Evolutionary conservation across 129 eudicot genomes (phyloP).

Genomic region (Centella asiatica): DNA sequence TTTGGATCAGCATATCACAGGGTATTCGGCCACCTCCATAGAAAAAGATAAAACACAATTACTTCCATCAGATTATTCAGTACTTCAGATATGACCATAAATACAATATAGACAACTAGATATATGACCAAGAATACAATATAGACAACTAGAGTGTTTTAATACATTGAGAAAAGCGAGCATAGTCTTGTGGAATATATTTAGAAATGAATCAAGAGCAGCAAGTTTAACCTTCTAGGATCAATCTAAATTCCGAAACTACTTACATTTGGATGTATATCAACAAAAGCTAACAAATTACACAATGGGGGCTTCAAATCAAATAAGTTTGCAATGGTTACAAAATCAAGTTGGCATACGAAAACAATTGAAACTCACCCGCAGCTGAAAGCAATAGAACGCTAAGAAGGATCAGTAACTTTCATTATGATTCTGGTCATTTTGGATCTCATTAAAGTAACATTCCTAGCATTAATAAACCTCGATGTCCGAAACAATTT

Average conservation of each 20-base stretch:
- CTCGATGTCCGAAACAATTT: slow-evolving; percentile 48
- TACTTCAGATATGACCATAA: no score
- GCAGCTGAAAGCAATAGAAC: neutral
- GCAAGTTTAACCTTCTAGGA: neutral
- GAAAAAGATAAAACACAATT: no score
- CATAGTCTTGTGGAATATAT: neutral
- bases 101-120: no score
- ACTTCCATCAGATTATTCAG: neutral
- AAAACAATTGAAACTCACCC: slow-evolving; percentile 6
- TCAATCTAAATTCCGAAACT: neutral
- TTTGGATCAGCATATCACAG: neutral
- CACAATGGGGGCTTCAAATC: neutral
- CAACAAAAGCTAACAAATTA: no score
- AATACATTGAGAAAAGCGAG: no score
- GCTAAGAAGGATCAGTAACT: slow-evolving; percentile 15
- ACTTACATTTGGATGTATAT: neutral
- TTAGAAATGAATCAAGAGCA: no score
- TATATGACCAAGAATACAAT: no score
- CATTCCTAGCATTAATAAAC: slow-evolving; percentile 36
- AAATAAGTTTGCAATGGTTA: neutral
- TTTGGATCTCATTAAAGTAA: slow-evolving; percentile 41
- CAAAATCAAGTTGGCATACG: neutral
- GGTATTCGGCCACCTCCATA: neutral
- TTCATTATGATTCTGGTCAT: slow-evolving; percentile 50
- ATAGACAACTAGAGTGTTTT: no score